Conservation (phyloP, 1,284 basidiomycete species). For the Melampsora abietis-canadensis region DNA sequence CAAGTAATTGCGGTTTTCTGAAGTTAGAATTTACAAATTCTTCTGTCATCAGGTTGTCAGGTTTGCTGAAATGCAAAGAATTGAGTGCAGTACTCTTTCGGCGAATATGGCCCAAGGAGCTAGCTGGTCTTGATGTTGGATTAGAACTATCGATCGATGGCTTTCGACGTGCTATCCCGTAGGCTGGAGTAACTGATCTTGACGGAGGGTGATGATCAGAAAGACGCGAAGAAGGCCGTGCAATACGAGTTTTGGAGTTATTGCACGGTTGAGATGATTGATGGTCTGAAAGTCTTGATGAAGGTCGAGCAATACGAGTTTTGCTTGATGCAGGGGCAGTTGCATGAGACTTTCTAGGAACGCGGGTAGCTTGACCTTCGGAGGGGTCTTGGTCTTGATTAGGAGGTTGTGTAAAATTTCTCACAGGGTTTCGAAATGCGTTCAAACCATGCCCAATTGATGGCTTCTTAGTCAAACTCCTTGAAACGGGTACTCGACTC, state of each 20-base stretch:
- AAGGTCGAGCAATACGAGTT: constrained; percentile 22
- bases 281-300: constrained; percentile 17
- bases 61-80: background rate
- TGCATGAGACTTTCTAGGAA: background rate
- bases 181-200: constrained; percentile 15
- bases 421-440: background rate
- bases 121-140: background rate
- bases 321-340: background rate
- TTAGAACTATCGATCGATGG: constrained; percentile 17
- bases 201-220: background rate
- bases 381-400: constrained; percentile 10
- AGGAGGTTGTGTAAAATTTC: constrained; percentile 11
- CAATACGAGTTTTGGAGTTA: constrained; percentile 10
- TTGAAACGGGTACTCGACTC: background rate
- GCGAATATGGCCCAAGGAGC: background rate
- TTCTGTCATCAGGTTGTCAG: constrained; percentile 4
- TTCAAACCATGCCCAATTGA: background rate
- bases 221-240: constrained; percentile 22
- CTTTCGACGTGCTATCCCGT: constrained; percentile 25
- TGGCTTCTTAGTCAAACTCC: constrained; percentile 8
- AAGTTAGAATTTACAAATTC: background rate
- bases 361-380: background rate
- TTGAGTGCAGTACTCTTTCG: background rate
- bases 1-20: background rate
- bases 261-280: constrained; percentile 11